Evolutionary conservation across 208 protist species (phyloP).

Genomic region (Leishmania tropica): DNA sequence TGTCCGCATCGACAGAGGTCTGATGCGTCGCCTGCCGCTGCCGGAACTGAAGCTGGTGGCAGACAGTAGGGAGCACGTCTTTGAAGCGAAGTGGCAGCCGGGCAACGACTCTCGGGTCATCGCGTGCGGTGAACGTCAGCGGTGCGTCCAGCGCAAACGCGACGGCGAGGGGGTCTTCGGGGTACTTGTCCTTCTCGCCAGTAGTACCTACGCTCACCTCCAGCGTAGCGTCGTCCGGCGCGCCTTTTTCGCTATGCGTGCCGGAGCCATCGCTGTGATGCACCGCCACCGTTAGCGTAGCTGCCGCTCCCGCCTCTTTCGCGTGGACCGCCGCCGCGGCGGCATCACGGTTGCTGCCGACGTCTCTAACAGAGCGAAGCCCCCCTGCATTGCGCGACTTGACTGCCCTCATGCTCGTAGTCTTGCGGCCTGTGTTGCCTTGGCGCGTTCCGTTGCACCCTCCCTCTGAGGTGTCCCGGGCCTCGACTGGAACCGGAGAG

Average conservation of each 20-base stretch:
- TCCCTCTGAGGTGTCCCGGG: not conserved
- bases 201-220: not conserved
- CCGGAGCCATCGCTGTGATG: not conserved
- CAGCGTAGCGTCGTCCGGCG: not conserved
- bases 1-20: constrained; percentile 4
- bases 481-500: not conserved
- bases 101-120: constrained; percentile 23
- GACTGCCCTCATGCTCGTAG: not conserved
- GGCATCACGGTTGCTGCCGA: not conserved
- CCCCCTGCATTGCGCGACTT: not conserved
- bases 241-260: not conserved
- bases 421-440: not conserved
- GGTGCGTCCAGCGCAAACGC: constrained; percentile 22
- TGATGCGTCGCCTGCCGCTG: constrained; percentile 29
- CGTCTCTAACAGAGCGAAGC: not conserved
- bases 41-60: constrained; percentile 28
- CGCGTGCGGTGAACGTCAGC: constrained; percentile 30
- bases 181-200: not conserved
- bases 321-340: no score
- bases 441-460: not conserved
- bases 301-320: not conserved
- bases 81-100: constrained; percentile 24
- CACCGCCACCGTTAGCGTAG: not conserved
- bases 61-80: constrained; percentile 18
- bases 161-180: constrained; percentile 19